Evolutionary conservation across 805 yeast species (phyloP), one percentile per base, ranked within the genome.

Genomic region (Metschnikowia amazonensis): DNA sequence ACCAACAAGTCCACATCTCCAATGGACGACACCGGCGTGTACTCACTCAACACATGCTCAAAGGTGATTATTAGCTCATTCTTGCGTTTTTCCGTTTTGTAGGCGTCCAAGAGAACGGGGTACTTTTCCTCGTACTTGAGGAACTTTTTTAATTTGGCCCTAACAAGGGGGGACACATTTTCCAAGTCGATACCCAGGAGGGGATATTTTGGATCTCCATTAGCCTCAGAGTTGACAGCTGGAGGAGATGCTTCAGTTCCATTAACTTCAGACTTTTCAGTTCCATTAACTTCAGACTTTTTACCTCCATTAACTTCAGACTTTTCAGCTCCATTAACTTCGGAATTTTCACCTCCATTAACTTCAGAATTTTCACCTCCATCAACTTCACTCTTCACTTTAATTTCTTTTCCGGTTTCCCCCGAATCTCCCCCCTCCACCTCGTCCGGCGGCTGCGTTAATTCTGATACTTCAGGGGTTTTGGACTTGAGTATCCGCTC

Each of bases 111-210:
- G 13, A 92, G 69, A 35, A 81, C 68, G 0, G 99, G 99, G 60
- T 94, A 92, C 62, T 89, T 89, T 42, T 84, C 85, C 62, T 92
- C 98, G 63, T 90, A 92, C 62, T 89, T 89, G 46, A 76, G 80
- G 58, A 86, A 87, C 67, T 88, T 90, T 45, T 76, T 75, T 63
- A 89, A 64, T 57, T 83, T 85, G 5, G 81, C 65, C 48, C 77
- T 75, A 14, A 89, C 65, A 4, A 76, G 80, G 2, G 76, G 74
- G 0, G 88, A 80, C 28, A 85, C 60, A 2, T 72, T 74, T n/a
- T 68, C 67, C 5, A 75, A 43, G 33, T 66, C 60, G 1, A 63
- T 64, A 38, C 47, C 52, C 14, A 43, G 47, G 23, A 53, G 48
- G 18, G 58, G 56, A 6, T 44, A 47, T 11, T 35, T 35, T 17